Evolutionary conservation across 2,329 filamentous ascomycete genomes (phyloP), one percentile per base, ranked within the genome.

Genomic region (Plectosphaerella cucumerina): DNA sequence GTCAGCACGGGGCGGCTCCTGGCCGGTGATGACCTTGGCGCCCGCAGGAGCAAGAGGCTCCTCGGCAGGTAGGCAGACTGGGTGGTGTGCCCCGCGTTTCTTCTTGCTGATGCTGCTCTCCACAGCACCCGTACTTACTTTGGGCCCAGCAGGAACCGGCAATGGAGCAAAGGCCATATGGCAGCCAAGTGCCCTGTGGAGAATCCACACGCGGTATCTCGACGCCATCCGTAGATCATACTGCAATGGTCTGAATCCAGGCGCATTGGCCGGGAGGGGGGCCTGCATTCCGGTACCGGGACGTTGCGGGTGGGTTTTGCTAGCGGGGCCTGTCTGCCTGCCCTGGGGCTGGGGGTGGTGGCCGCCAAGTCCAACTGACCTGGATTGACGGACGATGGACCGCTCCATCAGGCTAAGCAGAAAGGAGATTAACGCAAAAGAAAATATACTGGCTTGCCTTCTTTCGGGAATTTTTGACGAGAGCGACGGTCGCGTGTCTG

Each of bases 391-490:
- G 26, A 31, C 26, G 26, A 31, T n/a, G 35, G n/a, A 20, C n/a
- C 39, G n/a, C 17, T 42, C 39, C 39, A 42, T 42, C 39, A 11
- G 39, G 39, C 39, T 42, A 42, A 20, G 39, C 39, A 42, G 17
- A 20, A 42, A 42, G 17, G n/a, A 42, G 39, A 18, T 42, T 42
- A 42, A 42, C 39, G 39, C 39, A 42, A 20, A 42, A 42, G 39
- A 42, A n/a, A 42, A 42, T 42, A 20, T 31, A 31, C 39, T 18
- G 39, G n/a, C 39, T 42, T 42, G 39, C 18, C 39, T 42, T 42
- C 39, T 42, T 42, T 42, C n/a, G 39, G 39, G 39, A 42, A 42
- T 42, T 20, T 42, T 42, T 42, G 39, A 42, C 39, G 39, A 42
- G 39, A 18, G 5, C 10, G 39, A 42, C n/a, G 17, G 39, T 42